Base-by-base conservation (phyloP, 768 basidiomycete genomes). In the Albatrellus ellisii region DNA sequence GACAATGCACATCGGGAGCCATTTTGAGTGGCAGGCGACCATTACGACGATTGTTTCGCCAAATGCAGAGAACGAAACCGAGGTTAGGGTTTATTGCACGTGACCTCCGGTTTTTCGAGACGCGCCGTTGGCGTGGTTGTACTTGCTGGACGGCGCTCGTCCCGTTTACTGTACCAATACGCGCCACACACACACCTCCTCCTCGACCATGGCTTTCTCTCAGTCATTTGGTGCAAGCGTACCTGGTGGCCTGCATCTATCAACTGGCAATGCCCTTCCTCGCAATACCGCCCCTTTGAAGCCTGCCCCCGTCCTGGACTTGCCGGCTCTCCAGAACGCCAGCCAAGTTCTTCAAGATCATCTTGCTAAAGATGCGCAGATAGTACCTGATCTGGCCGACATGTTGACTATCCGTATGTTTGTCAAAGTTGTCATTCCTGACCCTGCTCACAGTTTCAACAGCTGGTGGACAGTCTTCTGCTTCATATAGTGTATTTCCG, bases 351-450 rank as follows among this genome's bases (percentile, higher is more conserved):
- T 89, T 22, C 68, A 77, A 42, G 81, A 83, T 37, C 72, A 76
- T 46, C 69, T 86, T 39, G 59, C 69, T 24, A 85, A 82, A 56
- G 85, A 89, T 60, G 68, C 72, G 2, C 77, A 80, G 59, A 68
- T 70, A 39, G 72, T 88, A 36, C 84, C 86, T 25, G 85, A 87
- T 58, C 56, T 82, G 27, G 77, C 76, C 31, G 86, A 88, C 44
- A 67, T 74, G 49, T 58, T 86, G 39, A 70, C 67, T 4, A 64
- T 71, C 42, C 66, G 81, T 82, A 56, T 62, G 32, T 24, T 31
- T 12, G 32, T 48, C 39, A 20, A 34, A 6, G 8, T 8, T 4
- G 9, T 12, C 31, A 26, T 28, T 36, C 1, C 9, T 27, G 12
- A 26, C 29, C 15, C 17, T 41, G 27, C 31, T 46, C 33, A 33